Evolutionary conservation across 2,329 filamentous ascomycete species (phyloP).

Genomic region (Aspergillus sp.): DNA sequence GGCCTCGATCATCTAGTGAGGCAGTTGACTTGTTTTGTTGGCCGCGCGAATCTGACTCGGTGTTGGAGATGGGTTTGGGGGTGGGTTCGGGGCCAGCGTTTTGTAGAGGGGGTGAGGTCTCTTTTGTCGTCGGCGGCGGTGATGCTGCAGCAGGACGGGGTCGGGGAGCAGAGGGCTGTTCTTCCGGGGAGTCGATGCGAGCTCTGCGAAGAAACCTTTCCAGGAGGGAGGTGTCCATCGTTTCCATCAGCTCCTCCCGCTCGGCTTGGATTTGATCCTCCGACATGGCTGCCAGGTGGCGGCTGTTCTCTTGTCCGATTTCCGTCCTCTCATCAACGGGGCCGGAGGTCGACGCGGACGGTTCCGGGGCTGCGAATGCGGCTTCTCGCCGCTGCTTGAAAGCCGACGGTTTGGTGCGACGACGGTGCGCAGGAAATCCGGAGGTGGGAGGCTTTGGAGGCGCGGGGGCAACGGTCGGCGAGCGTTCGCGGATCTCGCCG

Average conservation of each 20-base stretch:
- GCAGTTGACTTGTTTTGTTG: conserved; percentile 3
- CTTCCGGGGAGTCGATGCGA: conserved; percentile 65
- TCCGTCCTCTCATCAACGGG: conserved; percentile 59
- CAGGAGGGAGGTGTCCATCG: conserved; percentile 72
- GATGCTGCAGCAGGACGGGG: neutral
- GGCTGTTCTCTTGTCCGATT: conserved; percentile 81
- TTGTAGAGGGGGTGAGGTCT: conserved; percentile 3
- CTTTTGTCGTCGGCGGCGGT: neutral
- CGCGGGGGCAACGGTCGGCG: conserved; percentile 45
- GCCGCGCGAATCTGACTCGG: conserved; percentile 4
- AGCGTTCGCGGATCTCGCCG: conserved; percentile 77
- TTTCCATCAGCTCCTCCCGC: conserved; percentile 74
- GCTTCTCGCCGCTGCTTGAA: conserved; percentile 67
- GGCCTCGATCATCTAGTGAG: conserved; percentile 35
- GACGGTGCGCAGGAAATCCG: conserved; percentile 89
- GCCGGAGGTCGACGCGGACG: conserved; percentile 7
- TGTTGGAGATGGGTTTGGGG: neutral
- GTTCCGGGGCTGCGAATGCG: conserved; percentile 3
- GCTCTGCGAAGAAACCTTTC: conserved; percentile 74
- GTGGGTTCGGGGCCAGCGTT: conserved; percentile 1
- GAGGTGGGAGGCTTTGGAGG: conserved; percentile 61
- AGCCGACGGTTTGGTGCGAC: conserved; percentile 68
- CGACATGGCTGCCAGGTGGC: conserved; percentile 74
- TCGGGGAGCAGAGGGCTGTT: neutral
- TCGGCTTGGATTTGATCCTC: conserved; percentile 77